Evolutionary conservation across 2,329 filamentous ascomycete species (phyloP).

Genomic region (Fusarium anguioides): DNA sequence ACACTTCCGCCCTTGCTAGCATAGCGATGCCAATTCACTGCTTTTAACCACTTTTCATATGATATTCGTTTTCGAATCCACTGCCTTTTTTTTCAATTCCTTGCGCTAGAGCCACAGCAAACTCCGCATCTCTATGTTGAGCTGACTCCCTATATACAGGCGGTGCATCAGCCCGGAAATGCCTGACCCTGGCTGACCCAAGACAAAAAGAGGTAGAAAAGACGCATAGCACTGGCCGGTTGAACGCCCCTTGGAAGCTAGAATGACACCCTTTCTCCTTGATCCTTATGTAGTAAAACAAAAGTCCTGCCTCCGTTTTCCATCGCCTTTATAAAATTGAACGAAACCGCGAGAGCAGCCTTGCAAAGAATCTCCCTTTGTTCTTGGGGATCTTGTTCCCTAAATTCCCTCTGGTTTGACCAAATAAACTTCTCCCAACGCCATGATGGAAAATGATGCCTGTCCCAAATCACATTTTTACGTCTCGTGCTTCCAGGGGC

Average conservation of each 20-base stretch:
- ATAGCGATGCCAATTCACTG: constrained; percentile 25
- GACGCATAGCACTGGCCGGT: constrained; percentile 36
- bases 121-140: constrained; percentile 33
- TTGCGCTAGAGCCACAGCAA: constrained; percentile 13
- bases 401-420: constrained; percentile 15
- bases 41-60: constrained; percentile 1
- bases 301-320: constrained; percentile 16
- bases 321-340: constrained; percentile 1
- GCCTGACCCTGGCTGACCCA: constrained; percentile 9
- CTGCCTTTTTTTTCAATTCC: constrained; percentile 19
- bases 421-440: constrained; percentile 33
- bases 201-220: constrained; percentile 10
- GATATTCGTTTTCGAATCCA: background rate
- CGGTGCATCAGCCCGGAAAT: constrained; percentile 12
- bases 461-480: constrained; percentile 35
- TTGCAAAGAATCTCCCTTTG: background rate
- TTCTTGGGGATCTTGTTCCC: background rate
- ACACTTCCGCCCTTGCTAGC: constrained; percentile 19
- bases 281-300: constrained; percentile 23
- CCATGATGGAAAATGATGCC: constrained; percentile 34
- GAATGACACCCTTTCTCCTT: constrained; percentile 12
- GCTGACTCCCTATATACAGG: constrained; percentile 34
- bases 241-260: constrained; percentile 42
- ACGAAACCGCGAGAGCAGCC: constrained; percentile 5
- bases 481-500: constrained; percentile 8